These are phyloP conservation scores for Neobulgaria alba DNA, from an alignment of 2,329 filamentous ascomycete genomes.

Conservation along the genomic window DNA sequence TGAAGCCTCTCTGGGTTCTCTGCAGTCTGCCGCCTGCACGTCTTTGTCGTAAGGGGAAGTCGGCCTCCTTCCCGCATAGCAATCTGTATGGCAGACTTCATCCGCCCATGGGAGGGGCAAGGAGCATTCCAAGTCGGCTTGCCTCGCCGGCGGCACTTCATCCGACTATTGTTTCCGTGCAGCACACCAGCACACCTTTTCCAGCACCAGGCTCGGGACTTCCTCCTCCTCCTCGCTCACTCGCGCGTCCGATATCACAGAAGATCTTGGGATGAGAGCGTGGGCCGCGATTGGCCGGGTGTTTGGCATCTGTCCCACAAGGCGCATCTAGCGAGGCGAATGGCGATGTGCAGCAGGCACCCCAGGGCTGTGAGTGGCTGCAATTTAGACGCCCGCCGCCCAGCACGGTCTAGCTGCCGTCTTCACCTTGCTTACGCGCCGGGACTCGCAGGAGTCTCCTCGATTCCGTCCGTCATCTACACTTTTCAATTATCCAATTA, in stretches of 20 bases:
- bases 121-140: no score
- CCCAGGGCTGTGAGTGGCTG: neutral
- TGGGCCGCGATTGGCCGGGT: neutral
- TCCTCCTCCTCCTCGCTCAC: neutral
- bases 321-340: constrained; percentile 22
- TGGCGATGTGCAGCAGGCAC: neutral
- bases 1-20: no score
- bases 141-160: no score
- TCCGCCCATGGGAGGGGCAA: no score
- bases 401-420: constrained; percentile 10
- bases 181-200: no score
- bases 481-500: neutral
- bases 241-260: neutral
- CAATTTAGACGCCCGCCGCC: constrained; percentile 10
- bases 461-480: neutral
- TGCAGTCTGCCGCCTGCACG: no score
- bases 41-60: no score
- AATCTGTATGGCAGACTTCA: no score
- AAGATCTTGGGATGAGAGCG: neutral
- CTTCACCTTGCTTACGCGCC: constrained; percentile 14
- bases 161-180: no score
- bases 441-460: constrained; percentile 13
- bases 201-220: no score
- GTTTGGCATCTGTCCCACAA: constrained; percentile 6
- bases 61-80: no score